Evolutionary conservation across 2,329 filamentous ascomycete genomes (phyloP).

Genomic region (Chaetomium strumarium): DNA sequence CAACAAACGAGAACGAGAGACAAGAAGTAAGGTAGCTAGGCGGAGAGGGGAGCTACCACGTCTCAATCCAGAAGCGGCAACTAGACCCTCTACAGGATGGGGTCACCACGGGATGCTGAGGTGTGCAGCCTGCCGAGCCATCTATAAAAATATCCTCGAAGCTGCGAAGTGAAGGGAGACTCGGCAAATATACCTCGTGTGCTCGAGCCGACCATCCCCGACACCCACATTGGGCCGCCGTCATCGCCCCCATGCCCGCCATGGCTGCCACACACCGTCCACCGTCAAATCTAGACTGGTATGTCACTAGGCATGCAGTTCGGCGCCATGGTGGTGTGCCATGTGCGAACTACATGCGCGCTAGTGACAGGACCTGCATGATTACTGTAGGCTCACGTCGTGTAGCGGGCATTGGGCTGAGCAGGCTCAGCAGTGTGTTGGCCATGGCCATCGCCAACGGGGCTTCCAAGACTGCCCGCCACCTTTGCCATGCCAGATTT

Average conservation of each 20-base stretch:
- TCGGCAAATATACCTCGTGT: slow-evolving; percentile 22
- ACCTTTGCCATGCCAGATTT: too few relatives aligned
- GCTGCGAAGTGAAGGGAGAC: slow-evolving; percentile 5
- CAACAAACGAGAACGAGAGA: slow-evolving; percentile 7
- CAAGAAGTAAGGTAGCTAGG: slow-evolving; percentile 9
- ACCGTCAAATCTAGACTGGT: neutral
- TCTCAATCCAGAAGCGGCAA: slow-evolving; percentile 13
- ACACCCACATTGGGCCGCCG: neutral
- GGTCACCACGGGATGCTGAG: slow-evolving; percentile 17
- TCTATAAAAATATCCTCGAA: slow-evolving; percentile 12
- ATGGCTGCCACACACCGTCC: neutral
- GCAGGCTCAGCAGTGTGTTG: slow-evolving; percentile 4
- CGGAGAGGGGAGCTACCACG: slow-evolving; percentile 16
- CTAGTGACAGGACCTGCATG: slow-evolving; percentile 13
- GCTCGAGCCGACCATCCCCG: slow-evolving; percentile 19
- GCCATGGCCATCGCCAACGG: slow-evolving; percentile 5
- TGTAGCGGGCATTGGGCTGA: neutral
- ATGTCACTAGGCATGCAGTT: neutral
- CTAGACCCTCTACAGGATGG: slow-evolving; percentile 9
- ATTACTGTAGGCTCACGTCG: neutral
- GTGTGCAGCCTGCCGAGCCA: slow-evolving; percentile 17
- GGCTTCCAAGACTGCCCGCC: neutral
- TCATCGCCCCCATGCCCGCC: neutral
- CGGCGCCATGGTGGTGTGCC: slow-evolving; percentile 3
- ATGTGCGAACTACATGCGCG: slow-evolving; percentile 4